A percentile compares a stretch with the other conserved stretches of the same genome.
Evolutionary conservation across 306 rosid species (phyloP).

Genomic region (Castanopsis chinensis): DNA sequence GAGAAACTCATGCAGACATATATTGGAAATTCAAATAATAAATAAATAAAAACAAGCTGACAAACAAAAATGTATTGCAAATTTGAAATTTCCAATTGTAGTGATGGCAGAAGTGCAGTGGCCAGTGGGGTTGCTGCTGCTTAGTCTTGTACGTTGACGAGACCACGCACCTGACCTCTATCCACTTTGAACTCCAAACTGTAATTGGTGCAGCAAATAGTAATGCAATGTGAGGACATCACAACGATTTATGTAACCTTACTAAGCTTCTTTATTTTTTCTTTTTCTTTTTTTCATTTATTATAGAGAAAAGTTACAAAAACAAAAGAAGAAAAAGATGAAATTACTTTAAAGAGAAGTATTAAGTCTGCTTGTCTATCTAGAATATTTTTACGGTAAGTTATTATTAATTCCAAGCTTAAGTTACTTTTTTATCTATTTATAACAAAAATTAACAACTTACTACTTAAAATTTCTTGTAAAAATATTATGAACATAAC

Average conservation of each 20-base stretch:
- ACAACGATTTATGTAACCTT: background rate
- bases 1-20: background rate
- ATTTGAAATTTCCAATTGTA: constrained; percentile 22
- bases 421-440: too few relatives aligned
- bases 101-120: background rate
- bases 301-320: background rate
- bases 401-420: too few relatives aligned
- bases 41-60: background rate
- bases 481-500: too few relatives aligned
- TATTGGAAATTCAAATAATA: background rate
- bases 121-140: background rate
- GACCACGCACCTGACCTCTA: background rate
- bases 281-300: background rate
- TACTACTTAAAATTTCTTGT: too few relatives aligned
- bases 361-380: too few relatives aligned
- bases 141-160: constrained; percentile 1
- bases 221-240: background rate
- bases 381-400: too few relatives aligned
- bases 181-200: background rate
- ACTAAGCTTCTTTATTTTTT: background rate
- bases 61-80: constrained; percentile 26
- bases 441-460: too few relatives aligned
- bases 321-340: background rate
- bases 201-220: constrained; percentile 9
- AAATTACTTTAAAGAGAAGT: constrained; percentile 15